phyloP scores from a whole-genome alignment of 2,329 filamentous ascomycete genomes.

The Penicillium sp. region DNA sequence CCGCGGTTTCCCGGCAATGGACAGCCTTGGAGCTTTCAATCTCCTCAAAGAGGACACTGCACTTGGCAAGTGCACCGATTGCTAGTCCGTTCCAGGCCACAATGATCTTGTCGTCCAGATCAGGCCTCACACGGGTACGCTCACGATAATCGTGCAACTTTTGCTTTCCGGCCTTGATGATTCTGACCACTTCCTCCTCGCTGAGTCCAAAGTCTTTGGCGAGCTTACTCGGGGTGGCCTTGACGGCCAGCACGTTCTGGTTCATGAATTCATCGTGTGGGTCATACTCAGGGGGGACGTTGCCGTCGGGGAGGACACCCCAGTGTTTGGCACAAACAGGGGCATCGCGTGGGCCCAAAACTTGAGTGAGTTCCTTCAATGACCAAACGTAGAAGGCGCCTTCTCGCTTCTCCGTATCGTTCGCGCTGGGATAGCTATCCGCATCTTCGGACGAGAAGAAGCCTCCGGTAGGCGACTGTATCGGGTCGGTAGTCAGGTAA shows the following conservation, averaged over 20 bases:
- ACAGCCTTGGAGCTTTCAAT: conserved; percentile 60
- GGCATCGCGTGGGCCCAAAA: conserved; percentile 69
- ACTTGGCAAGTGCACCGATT: conserved; percentile 77
- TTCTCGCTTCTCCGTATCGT: conserved; percentile 80
- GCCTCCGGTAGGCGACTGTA: conserved; percentile 69
- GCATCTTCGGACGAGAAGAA: conserved; percentile 90
- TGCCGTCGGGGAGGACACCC: conserved; percentile 80
- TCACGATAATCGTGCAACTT: conserved; percentile 73
- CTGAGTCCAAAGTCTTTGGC: conserved; percentile 74
- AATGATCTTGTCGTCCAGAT: conserved; percentile 84
- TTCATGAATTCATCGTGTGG: conserved; percentile 92
- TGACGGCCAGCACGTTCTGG: conserved; percentile 82
- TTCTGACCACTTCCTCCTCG: conserved; percentile 66
- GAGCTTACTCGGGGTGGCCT: conserved; percentile 67
- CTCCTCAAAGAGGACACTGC: conserved; percentile 66
- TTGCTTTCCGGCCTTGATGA: conserved; percentile 66
- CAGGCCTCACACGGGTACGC: conserved; percentile 72
- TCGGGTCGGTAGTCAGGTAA: conserved; percentile 75
- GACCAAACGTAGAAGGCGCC: conserved; percentile 97
- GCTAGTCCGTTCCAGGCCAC: conserved; percentile 87
- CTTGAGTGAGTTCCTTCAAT: conserved; percentile 76
- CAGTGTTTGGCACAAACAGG: conserved; percentile 80
- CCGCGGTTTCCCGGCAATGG: conserved; percentile 67
- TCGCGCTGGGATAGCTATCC: conserved; percentile 74
- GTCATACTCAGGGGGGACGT: conserved; percentile 79